phyloP scores from a whole-genome alignment of 2,329 filamentous ascomycete genomes.

The Ilyonectria robusta region DNA sequence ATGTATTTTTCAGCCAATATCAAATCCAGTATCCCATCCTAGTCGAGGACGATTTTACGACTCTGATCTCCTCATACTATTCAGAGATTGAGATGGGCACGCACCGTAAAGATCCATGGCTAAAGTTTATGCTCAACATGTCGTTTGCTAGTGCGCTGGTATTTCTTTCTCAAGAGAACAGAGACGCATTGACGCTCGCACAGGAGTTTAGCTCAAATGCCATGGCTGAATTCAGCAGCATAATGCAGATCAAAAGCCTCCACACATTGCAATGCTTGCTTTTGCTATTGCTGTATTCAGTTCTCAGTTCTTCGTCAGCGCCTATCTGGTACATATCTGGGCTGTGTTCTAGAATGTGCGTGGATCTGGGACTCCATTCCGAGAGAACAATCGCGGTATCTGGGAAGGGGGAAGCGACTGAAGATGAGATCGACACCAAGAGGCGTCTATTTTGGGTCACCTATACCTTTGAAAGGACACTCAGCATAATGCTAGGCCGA shows the following conservation, averaged over 20 bases:
- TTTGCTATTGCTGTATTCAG: conserved; percentile 38
- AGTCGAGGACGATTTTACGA: conserved; percentile 34
- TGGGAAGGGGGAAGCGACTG: conserved; percentile 7
- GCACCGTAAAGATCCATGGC: conserved; percentile 23
- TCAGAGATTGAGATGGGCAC: conserved; percentile 4
- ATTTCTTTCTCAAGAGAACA: conserved; percentile 36
- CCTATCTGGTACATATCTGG: conserved; percentile 45
- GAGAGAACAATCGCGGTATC: conserved; percentile 34
- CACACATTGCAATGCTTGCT: conserved; percentile 41
- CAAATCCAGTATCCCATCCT: conserved; percentile 44
- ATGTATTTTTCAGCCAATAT: conserved; percentile 42
- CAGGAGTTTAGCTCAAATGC: conserved; percentile 37
- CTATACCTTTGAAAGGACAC: conserved; percentile 42
- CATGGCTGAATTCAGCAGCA: conserved; percentile 34
- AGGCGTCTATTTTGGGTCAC: conserved; percentile 46
- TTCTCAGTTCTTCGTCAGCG: conserved; percentile 36
- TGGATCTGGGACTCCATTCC: conserved; percentile 42
- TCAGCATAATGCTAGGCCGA: conserved; percentile 43
- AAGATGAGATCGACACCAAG: conserved; percentile 31
- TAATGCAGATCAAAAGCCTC: conserved; percentile 40
- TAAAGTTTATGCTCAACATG: conserved; percentile 42
- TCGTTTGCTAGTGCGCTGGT: conserved; percentile 37
- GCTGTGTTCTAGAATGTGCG: conserved; percentile 43
- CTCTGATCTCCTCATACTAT: conserved; percentile 18
- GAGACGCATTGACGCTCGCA: conserved; percentile 34